phyloP scores from a whole-genome alignment of 139 green algal species.

The Yamagishiella unicocca region DNA sequence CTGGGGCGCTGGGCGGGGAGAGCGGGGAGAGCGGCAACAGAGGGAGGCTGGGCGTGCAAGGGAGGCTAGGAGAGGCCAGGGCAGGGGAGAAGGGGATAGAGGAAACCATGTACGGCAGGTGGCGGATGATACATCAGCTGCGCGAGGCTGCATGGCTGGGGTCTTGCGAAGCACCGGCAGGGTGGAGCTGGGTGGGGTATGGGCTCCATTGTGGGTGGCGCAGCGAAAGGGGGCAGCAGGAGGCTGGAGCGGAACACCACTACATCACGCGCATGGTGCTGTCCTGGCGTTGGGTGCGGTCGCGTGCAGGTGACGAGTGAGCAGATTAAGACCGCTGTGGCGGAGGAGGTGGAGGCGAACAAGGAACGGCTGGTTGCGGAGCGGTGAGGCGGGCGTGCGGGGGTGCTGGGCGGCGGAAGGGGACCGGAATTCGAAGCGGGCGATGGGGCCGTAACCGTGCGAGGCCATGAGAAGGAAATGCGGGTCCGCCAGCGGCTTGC shows the following conservation, averaged over 20 bases:
- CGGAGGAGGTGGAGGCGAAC: slow-evolving; percentile 72
- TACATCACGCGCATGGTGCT: too few species aligned
- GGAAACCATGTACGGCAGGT: too few species aligned
- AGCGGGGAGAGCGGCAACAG: neutral
- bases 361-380: slow-evolving; percentile 61
- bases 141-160: too few species aligned
- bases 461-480: neutral
- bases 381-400: slow-evolving; percentile 56
- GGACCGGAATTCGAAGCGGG: neutral
- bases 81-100: neutral
- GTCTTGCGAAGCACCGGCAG: too few species aligned
- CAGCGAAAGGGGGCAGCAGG: too few species aligned
- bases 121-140: too few species aligned
- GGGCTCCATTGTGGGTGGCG: too few species aligned
- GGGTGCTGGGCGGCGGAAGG: slow-evolving; percentile 10
- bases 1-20: neutral
- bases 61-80: neutral
- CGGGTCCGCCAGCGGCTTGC: too few species aligned
- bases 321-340: slow-evolving; percentile 78
- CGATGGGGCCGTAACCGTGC: too few species aligned
- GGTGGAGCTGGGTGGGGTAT: too few species aligned
- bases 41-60: neutral
- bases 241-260: too few species aligned
- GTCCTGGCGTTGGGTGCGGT: too few species aligned
- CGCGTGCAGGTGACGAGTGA: slow-evolving; percentile 71